phyloP scores from a whole-genome alignment of 2,329 filamentous ascomycete genomes.

The Hysterium pulicare region DNA sequence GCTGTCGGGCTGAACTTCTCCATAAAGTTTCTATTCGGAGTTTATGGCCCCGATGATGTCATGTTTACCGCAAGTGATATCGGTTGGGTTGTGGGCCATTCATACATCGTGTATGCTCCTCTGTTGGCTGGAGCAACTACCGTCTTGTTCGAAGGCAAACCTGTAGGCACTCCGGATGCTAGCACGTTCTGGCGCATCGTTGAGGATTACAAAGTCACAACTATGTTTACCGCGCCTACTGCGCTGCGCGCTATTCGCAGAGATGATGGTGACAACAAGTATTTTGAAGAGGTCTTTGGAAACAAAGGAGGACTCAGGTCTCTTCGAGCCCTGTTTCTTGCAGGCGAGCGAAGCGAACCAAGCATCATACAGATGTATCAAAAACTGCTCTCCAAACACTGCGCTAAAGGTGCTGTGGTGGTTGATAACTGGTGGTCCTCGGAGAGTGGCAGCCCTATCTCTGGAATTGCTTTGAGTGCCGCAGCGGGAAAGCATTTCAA shows the following conservation, averaged over 20 bases:
- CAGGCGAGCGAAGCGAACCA: conserved; percentile 85
- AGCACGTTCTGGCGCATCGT: conserved; percentile 85
- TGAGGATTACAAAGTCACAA: conserved; percentile 80
- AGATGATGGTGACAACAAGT: conserved; percentile 72
- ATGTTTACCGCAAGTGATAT: conserved; percentile 81
- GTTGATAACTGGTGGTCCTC: conserved; percentile 75
- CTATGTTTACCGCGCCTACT: conserved; percentile 76
- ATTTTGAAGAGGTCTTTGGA: conserved; percentile 60
- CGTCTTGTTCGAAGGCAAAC: conserved; percentile 91
- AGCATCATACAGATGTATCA: conserved; percentile 81
- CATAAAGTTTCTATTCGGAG: conserved; percentile 77
- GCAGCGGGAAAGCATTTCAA: conserved; percentile 56
- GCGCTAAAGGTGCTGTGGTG: conserved; percentile 59
- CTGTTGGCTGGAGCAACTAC: conserved; percentile 82
- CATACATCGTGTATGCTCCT: conserved; percentile 84
- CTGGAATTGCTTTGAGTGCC: conserved; percentile 62
- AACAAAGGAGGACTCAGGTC: conserved; percentile 66
- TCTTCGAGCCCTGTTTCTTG: conserved; percentile 75
- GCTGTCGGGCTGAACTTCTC: conserved; percentile 80
- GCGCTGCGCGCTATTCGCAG: conserved; percentile 83
- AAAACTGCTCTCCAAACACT: conserved; percentile 64
- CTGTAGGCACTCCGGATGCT: conserved; percentile 81
- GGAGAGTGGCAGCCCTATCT: conserved; percentile 67
- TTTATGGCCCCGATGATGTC: conserved; percentile 80
- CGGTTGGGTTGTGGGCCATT: conserved; percentile 85